phyloP scores from a whole-genome alignment of 495 filamentous ascomycete species.

The Penicillium fimorum region DNA sequence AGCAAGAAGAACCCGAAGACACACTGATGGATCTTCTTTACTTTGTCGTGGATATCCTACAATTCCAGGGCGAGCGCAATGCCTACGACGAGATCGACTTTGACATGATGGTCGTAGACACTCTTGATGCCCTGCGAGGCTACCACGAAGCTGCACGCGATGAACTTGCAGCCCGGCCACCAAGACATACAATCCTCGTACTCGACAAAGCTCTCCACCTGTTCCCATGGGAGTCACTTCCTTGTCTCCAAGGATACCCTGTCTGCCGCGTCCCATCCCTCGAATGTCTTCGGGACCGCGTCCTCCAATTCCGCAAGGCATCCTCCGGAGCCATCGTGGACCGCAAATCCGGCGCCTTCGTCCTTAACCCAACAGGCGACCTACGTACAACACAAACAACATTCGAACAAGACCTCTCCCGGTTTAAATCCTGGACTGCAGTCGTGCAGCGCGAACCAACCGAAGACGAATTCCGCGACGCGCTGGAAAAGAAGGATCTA shows the following conservation, averaged over 20 bases:
- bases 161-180: conserved; percentile 56
- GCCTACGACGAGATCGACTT: conserved; percentile 98
- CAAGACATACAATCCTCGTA: conserved; percentile 85
- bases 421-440: conserved; percentile 60
- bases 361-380: conserved; percentile 86
- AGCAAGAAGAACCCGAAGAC: conserved; percentile 76
- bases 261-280: conserved; percentile 84
- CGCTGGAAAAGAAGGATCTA: conserved; percentile 59
- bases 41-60: conserved; percentile 93
- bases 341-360: conserved; percentile 66
- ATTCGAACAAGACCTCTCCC: conserved; percentile 61
- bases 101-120: conserved; percentile 83
- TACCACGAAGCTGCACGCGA: conserved; percentile 64
- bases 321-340: conserved; percentile 31
- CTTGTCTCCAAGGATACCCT: conserved; percentile 74
- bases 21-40: conserved; percentile 85
- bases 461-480: conserved; percentile 70
- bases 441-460: conserved; percentile 66
- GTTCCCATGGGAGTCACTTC: conserved; percentile 95
- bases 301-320: conserved; percentile 50
- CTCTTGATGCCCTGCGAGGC: conserved; percentile 70
- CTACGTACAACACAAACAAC: conserved; percentile 72
- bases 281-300: conserved; percentile 68
- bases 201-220: conserved; percentile 85
- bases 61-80: conserved; percentile 94